A percentile compares a stretch with the other conserved stretches of the same genome.
Evolutionary conservation across 495 filamentous ascomycete genomes (phyloP).

Genomic region (Aspergillus sparsus): DNA sequence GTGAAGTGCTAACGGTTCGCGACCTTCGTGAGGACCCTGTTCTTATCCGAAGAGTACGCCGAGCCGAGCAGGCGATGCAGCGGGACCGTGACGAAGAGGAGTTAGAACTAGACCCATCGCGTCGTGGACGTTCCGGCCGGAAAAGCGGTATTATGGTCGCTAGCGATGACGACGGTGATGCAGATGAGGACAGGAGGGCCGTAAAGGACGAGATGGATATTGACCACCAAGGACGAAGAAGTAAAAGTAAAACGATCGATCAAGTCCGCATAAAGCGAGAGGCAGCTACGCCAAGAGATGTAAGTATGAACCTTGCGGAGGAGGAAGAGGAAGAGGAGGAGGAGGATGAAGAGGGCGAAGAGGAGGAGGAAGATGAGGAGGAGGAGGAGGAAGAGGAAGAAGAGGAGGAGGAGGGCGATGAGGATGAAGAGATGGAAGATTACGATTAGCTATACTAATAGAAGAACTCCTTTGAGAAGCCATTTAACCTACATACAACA

Average conservation of each 20-base stretch:
- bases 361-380: constrained; percentile 1
- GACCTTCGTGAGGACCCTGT: constrained; percentile 49
- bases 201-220: constrained; percentile 21
- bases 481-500: not conserved
- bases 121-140: constrained; percentile 13
- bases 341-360: constrained; percentile 1
- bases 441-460: constrained; percentile 1
- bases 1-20: constrained; percentile 35
- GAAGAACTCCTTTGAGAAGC: not conserved
- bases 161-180: constrained; percentile 31
- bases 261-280: constrained; percentile 28
- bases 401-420: constrained; percentile 6
- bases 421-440: constrained; percentile 13
- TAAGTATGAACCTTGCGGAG: not conserved
- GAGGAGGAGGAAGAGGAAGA: not conserved
- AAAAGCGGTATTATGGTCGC: constrained; percentile 30
- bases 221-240: constrained; percentile 8
- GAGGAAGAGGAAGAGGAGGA: not conserved
- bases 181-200: constrained; percentile 23
- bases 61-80: constrained; percentile 36
- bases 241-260: not conserved
- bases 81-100: constrained; percentile 44
- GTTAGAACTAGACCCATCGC: constrained; percentile 19
- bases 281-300: constrained; percentile 17
- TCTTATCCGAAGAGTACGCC: constrained; percentile 43